Evolutionary conservation across 176 grass and related monocot species (phyloP), one percentile per base, ranked within the genome.

Genomic region (Rhynchospora breviuscula): DNA sequence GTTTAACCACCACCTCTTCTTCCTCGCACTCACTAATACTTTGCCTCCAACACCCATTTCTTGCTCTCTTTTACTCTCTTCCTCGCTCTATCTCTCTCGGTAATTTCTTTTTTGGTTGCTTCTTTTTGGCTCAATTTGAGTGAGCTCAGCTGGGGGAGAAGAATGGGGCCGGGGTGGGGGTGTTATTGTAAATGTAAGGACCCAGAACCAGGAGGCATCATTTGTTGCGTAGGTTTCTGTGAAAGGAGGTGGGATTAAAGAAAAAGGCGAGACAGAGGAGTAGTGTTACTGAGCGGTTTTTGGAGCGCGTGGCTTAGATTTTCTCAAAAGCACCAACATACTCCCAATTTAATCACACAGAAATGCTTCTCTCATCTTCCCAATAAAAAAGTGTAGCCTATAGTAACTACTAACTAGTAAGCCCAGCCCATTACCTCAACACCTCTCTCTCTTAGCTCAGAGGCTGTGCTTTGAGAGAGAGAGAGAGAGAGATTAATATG

Each of bases 291-390:
- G 26, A 59, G 53, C 35, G 65, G 33, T 23, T 69, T 40, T 33
- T 51, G 22, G 72, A 57, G 72, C 81, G 90, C 88, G 89, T 90
- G 91, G 88, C 46, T 84, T 60, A 52, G 86, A 80, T 54, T 85
- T 87, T 87, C 89, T 98, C 88, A 94, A 98, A 94, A 94, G 92
- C 86, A 88, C 70, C 79, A 87, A 87, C 89, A 80, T 90, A 82
- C 85, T 87, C 85, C 80, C 89, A 35, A 69, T 69, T 69, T 74
- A 49, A 74, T 74, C 45, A 51, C 69, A 74, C 7, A 74, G 25
- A 74, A 49, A 21, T 74, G 29, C 65, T 65, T 48, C 19, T 23
- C 45, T 49, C 69, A 14, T 74, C 0, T 23, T 21, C n/a, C 69
- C 69, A 74, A 4, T 22, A 74, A 74, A 74, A 74, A 74, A 19